Evolutionary conservation across 208 protist genomes (phyloP).

Genomic region (Balamuthia mandrillaris): DNA sequence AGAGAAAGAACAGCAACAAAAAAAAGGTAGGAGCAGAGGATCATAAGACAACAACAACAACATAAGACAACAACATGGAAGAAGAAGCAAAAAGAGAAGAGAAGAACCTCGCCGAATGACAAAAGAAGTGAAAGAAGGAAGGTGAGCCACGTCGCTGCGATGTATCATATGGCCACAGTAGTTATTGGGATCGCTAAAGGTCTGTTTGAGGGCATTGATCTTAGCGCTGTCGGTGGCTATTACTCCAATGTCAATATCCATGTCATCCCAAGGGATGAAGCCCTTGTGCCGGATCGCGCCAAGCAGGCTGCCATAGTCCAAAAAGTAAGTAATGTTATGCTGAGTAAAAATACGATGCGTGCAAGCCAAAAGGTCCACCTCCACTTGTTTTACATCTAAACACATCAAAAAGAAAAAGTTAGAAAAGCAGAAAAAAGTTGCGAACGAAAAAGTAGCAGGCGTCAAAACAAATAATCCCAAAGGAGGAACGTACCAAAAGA

Average conservation of each 20-base stretch:
- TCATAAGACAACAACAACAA: no score
- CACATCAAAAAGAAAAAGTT: neutral
- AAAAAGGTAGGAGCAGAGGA: no score
- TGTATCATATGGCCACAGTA: conserved; percentile 8
- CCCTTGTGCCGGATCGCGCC: conserved; percentile 6
- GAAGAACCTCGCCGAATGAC: neutral
- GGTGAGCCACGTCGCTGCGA: neutral
- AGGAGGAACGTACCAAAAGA: neutral
- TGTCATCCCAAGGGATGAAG: conserved; percentile 14
- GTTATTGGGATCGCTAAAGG: neutral
- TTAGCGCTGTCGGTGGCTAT: neutral
- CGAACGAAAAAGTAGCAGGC: neutral
- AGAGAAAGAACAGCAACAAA: no score
- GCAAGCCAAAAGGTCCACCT: neutral
- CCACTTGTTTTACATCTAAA: neutral
- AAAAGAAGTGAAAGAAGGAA: neutral
- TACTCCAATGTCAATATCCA: neutral
- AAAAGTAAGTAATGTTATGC: neutral
- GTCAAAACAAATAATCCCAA: neutral
- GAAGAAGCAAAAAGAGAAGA: neutral
- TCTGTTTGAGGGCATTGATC: neutral
- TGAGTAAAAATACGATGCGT: neutral
- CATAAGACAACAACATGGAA: neutral
- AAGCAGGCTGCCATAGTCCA: conserved; percentile 11
- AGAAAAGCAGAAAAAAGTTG: neutral